Base-by-base conservation (phyloP, 176 grass and related monocot species). In the Oryza punctata region DNA sequence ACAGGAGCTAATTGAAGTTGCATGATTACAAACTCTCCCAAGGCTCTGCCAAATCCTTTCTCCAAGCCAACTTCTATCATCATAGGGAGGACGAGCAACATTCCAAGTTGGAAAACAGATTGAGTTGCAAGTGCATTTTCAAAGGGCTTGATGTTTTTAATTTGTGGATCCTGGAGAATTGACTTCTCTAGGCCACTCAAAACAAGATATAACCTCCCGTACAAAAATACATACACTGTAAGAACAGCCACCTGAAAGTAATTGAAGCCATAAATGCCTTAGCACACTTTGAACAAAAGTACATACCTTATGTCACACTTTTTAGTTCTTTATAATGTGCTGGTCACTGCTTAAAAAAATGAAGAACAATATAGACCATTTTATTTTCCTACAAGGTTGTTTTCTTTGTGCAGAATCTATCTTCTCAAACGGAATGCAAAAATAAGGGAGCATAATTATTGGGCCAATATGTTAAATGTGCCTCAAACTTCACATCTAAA, bases 1-100 rank as follows among this genome's bases (percentile, higher is more conserved):
- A 94, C 89, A 24, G 92, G 57, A 81, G 82, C 86, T 60, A 94
- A 71, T 70, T 94, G 88, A 88, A 94, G 92, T 69, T 94, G 92
- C 92, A 94, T 94, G 7, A 94, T 91, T 65, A 94, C 65, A 82
- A 94, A 94, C 59, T 91, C 92, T 37, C 83, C 89, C 41, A 94
- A 29, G 73, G 92, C 92, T 77, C 84, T 89, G 66, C 92, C 79
- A 82, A 89, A 94, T 52, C 89, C 89, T 87, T 85, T 94, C 84
- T 94, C 92, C 66, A 94, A 70, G 67, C 83, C 92, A 65, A 94
- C 69, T 69, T 94, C 92, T 76, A 94, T 94, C 45, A 94, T 73
- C 92, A 94, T 94, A 29, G 89, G 88, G 49, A 94, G 78, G 33
- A 88, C 27, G 15, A 94, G 86, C 69, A 94, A 86, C 54, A 77